These are phyloP conservation scores for Hysterium pulicare DNA, from an alignment of 2,329 filamentous ascomycete genomes.

Conservation along the genomic window DNA sequence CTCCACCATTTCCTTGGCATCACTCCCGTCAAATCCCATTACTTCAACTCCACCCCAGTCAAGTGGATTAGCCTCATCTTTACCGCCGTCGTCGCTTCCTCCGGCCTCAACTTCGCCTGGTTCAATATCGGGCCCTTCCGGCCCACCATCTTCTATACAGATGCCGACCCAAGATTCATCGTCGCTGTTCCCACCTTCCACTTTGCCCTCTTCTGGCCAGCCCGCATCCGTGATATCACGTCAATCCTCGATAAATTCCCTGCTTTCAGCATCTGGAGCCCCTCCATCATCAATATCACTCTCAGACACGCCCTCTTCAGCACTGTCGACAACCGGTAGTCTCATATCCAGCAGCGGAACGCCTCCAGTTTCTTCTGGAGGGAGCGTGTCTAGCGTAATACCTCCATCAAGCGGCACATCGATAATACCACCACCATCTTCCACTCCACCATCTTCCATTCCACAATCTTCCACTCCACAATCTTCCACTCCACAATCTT, in stretches of 20 bases:
- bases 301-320: background rate
- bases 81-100: background rate
- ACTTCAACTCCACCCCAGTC: background rate
- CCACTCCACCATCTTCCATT: background rate
- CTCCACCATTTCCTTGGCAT: background rate
- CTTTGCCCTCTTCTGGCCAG: background rate
- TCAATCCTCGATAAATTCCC: background rate
- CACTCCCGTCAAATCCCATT: background rate
- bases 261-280: background rate
- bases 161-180: background rate
- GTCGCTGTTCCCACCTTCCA: background rate
- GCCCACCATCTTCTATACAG: background rate
- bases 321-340: background rate
- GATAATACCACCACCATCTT: background rate
- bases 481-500: background rate
- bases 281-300: background rate
- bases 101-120: background rate
- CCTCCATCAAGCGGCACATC: too few relatives aligned
- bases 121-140: background rate
- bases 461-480: background rate
- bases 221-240: background rate
- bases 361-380: background rate
- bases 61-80: background rate
- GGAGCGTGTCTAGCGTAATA: too few relatives aligned
- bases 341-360: background rate